These are phyloP conservation scores for Podospora pseudopauciseta DNA, from an alignment of 495 filamentous ascomycete genomes.

Conservation along the genomic window DNA sequence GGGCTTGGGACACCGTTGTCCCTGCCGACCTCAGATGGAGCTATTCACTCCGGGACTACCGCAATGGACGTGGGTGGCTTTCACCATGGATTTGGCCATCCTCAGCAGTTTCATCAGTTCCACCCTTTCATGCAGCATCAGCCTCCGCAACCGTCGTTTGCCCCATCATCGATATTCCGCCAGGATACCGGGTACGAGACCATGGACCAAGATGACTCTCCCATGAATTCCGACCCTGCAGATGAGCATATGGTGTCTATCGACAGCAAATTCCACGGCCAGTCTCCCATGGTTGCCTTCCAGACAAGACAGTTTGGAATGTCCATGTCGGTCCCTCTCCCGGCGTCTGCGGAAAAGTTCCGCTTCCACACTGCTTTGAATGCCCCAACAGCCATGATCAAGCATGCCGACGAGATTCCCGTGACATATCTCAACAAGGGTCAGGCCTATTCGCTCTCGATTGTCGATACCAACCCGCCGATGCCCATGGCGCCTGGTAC, in stretches of 20 bases:
- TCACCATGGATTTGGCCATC: constrained; percentile 52
- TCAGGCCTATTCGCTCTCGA: constrained; percentile 78
- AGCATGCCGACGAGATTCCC: constrained; percentile 78
- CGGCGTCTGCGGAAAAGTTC: constrained; percentile 61
- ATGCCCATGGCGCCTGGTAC: constrained; percentile 44
- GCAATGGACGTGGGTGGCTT: constrained; percentile 55
- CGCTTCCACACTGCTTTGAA: constrained; percentile 87
- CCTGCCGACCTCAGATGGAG: constrained; percentile 62
- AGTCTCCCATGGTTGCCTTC: constrained; percentile 46
- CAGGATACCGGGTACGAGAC: constrained; percentile 72
- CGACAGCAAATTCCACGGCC: constrained; percentile 48
- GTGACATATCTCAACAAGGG: constrained; percentile 97
- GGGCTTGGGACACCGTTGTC: constrained; percentile 83
- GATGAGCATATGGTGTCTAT: constrained; percentile 48
- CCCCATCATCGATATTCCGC: constrained; percentile 76
- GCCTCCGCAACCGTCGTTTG: constrained; percentile 58
- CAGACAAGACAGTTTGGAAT: constrained; percentile 41
- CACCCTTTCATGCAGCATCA: constrained; percentile 67
- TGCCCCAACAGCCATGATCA: constrained; percentile 96
- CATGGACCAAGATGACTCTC: constrained; percentile 68
- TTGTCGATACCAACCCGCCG: constrained; percentile 62
- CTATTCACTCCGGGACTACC: constrained; percentile 51
- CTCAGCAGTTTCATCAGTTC: constrained; percentile 61
- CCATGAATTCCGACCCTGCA: constrained; percentile 48
- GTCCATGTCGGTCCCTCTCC: constrained; percentile 38